Evolutionary conservation across 768 basidiomycete genomes (phyloP).

Genomic region (Mycena albidolilacea): DNA sequence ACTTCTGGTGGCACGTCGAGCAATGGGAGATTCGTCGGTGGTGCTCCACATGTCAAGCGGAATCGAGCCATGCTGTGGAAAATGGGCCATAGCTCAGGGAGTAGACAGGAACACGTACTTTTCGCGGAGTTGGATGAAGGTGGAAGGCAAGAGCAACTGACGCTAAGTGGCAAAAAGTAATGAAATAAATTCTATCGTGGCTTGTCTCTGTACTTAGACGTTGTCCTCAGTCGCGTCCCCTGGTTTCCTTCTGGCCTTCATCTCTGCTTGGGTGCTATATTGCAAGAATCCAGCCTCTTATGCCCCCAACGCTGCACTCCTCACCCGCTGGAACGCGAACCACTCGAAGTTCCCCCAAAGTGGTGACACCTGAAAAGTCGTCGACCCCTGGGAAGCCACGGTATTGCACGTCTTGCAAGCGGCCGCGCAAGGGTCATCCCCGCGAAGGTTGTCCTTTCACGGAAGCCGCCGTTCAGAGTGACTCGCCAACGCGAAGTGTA

Average conservation of each 20-base stretch:
- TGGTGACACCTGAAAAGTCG: slow-evolving; percentile 13
- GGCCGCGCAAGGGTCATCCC: slow-evolving; percentile 39
- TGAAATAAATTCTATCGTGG: neutral
- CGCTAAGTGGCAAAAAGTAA: too few species aligned
- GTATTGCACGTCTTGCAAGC: slow-evolving; percentile 36
- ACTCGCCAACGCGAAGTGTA: slow-evolving; percentile 29
- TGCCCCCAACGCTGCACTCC: slow-evolving; percentile 36
- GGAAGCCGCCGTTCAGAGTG: slow-evolving; percentile 16
- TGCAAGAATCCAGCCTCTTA: neutral
- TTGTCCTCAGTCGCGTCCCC: neutral
- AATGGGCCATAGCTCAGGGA: neutral
- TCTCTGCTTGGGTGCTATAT: neutral
- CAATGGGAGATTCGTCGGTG: neutral
- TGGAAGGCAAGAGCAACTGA: too few species aligned
- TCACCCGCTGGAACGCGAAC: slow-evolving; percentile 34
- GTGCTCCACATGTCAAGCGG: neutral
- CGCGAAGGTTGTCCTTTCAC: slow-evolving; percentile 35
- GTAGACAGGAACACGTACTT: neutral
- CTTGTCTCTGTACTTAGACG: neutral
- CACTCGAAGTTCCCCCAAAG: slow-evolving; percentile 37
- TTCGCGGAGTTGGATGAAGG: too few species aligned
- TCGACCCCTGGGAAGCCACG: slow-evolving; percentile 32
- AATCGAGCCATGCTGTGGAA: neutral
- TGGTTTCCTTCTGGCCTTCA: neutral
- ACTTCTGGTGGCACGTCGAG: neutral